A percentile compares a stretch with the other conserved stretches of the same genome.
Evolutionary conservation across 116 monocot genomes (phyloP).

Genomic region (Phalaenopsis hybrid): DNA sequence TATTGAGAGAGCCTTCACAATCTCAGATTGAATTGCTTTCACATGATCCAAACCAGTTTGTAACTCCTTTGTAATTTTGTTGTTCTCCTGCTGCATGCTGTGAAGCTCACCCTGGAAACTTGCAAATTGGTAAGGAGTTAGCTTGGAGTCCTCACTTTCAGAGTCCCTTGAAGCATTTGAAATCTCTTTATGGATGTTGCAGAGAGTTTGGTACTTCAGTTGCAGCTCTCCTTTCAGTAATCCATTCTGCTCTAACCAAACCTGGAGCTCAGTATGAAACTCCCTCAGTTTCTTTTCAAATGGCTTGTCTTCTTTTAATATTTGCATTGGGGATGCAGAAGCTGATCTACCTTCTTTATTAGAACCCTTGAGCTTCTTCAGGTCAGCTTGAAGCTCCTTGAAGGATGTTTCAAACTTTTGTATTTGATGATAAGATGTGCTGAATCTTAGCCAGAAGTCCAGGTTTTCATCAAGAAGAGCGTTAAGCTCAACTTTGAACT

Average conservation of each 20-base stretch:
- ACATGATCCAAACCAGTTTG: slow-evolving; percentile 56
- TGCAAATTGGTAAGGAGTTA: slow-evolving; percentile 69
- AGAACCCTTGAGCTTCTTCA: slow-evolving; percentile 24
- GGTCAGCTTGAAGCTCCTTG: slow-evolving; percentile 22
- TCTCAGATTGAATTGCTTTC: slow-evolving; percentile 40
- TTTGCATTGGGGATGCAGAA: slow-evolving; percentile 7
- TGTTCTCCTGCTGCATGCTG: slow-evolving; percentile 85
- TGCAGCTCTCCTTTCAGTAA: slow-evolving; percentile 57
- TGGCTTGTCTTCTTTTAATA: slow-evolving; percentile 1
- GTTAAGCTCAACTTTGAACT: slow-evolving; percentile 37
- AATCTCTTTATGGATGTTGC: slow-evolving; percentile 67
- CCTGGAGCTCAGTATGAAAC: slow-evolving; percentile 52
- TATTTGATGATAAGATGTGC: slow-evolving; percentile 33
- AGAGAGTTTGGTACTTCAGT: slow-evolving; percentile 43
- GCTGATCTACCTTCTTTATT: slow-evolving; percentile 16
- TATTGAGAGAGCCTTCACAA: slow-evolving; percentile 39
- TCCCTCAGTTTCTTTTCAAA: slow-evolving; percentile 40
- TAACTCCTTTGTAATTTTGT: slow-evolving; percentile 59
- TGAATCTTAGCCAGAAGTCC: slow-evolving; percentile 41
- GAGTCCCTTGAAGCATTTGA: slow-evolving; percentile 25
- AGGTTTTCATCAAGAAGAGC: slow-evolving; percentile 33
- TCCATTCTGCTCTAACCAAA: slow-evolving; percentile 67
- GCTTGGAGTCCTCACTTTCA: slow-evolving; percentile 13
- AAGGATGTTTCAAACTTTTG: slow-evolving; percentile 25
- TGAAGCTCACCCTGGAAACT: slow-evolving; percentile 84